Evolutionary conservation across 2,329 filamentous ascomycete species (phyloP), one percentile per base, ranked within the genome.

Genomic region (Fusarium tjaetaba): DNA sequence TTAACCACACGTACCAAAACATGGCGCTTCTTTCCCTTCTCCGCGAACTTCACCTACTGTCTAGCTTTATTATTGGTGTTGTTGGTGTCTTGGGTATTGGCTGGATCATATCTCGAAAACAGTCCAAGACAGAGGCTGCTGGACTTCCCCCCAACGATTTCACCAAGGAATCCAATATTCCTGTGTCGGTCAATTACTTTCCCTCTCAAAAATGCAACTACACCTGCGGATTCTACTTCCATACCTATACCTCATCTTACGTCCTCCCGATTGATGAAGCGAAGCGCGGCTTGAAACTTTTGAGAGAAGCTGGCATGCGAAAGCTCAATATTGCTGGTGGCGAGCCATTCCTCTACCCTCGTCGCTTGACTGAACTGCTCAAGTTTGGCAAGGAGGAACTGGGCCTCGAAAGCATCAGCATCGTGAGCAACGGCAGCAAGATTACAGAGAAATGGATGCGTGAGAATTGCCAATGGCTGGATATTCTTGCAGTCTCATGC

Each of bases 171-270:
- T 28, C 41, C 7, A 58, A 48, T 11, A 20, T 48, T 9, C 41
- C 41, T 5, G 55, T 58, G 9, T 58, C 55, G 2, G 41, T 48
- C 20, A 58, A 58, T 7, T 38, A 38, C 4, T 58, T 58, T 11
- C 41, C 30, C 3, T 58, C 55, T 9, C 30, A 41, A 18, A 48
- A 38, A 28, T 48, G 55, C 7, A 48, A 48, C 5, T 48, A 48
- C 13, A 34, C 55, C n/a, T 58, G 55, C 11, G 55, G 55, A 3
- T 48, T 58, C 41, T 58, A 32, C 30, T 38, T 58, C 15, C 55
- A 36, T n/a, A 48, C 41, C 11, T 30, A 58, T 20, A 58, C 30
- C 11, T 38, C 41, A 4, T 58, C 41, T 15, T 58, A 46, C 24
- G 41, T 58, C 15, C 41, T 58, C 3, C 30, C 30, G 4, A 11